These are phyloP conservation scores for Mortierella sp. DNA, from an alignment of 371 early-diverging fungal species.

Conservation along the genomic window DNA sequence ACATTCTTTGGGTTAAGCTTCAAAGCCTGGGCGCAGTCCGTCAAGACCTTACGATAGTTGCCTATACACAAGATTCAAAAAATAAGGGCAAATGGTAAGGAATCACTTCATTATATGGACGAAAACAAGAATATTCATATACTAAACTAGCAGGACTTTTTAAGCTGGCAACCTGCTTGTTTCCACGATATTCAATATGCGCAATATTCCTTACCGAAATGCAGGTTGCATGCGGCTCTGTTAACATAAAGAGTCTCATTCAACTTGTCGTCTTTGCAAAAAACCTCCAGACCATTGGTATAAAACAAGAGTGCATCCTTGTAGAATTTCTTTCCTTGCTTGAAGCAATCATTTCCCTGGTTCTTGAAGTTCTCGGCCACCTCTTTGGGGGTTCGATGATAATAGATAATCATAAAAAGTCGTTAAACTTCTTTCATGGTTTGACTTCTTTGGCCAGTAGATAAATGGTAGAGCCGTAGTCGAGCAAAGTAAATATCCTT, in stretches of 20 bases:
- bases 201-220: slow-evolving; percentile 70
- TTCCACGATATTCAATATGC: background rate
- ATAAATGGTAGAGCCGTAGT: background rate
- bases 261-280: slow-evolving; percentile 80
- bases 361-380: slow-evolving; percentile 94
- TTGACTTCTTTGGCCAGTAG: too few relatives aligned
- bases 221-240: slow-evolving; percentile 93
- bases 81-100: too few relatives aligned
- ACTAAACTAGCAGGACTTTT: too few relatives aligned
- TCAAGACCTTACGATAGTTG: slow-evolving; percentile 87
- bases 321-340: slow-evolving; percentile 74
- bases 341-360: slow-evolving; percentile 95
- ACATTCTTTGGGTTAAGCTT: slow-evolving; percentile 81
- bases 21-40: slow-evolving; percentile 91
- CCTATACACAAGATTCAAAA: slow-evolving; percentile 47
- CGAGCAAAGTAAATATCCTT: too few relatives aligned
- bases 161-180: too few relatives aligned
- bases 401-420: background rate
- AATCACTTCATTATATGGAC: too few relatives aligned
- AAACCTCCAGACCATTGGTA: slow-evolving; percentile 86
- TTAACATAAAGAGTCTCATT: slow-evolving; percentile 86
- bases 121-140: too few relatives aligned
- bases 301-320: slow-evolving; percentile 88
- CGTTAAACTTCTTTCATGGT: background rate
- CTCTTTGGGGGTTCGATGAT: slow-evolving; percentile 61